Percentiles rank a stretch among this genome's conserved stretches.
phyloP scores from a whole-genome alignment of 805 yeast species.

The Lipomyces sp. region DNA sequence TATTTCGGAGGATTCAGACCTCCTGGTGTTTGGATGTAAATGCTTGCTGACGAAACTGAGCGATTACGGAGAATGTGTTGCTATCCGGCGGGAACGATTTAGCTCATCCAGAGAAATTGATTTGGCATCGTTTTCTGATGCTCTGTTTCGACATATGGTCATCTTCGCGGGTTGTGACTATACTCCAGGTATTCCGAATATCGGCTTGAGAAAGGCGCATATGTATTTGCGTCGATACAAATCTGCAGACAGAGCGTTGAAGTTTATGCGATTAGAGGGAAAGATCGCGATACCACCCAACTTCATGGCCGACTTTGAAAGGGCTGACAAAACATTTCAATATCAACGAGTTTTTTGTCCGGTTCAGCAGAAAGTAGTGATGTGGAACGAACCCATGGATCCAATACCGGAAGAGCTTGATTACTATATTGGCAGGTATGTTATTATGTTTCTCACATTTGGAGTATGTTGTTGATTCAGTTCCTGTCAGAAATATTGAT shows the following conservation, averaged over 20 bases:
- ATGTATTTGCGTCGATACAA: constrained; percentile 57
- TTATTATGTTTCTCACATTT: neutral
- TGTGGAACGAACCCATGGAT: constrained; percentile 60
- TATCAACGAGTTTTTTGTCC: constrained; percentile 89
- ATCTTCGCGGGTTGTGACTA: constrained; percentile 97
- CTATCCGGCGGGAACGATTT: constrained; percentile 65
- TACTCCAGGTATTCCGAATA: constrained; percentile 78
- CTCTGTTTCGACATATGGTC: constrained; percentile 75
- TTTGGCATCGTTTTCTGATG: constrained; percentile 56
- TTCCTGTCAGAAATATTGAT: constrained; percentile 43
- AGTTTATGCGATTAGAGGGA: constrained; percentile 64
- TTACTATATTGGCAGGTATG: constrained; percentile 43
- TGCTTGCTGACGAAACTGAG: constrained; percentile 80
- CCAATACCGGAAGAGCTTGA: constrained; percentile 42
- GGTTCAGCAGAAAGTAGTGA: constrained; percentile 50
- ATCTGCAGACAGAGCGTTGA: constrained; percentile 60
- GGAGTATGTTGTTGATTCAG: neutral
- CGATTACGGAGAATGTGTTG: constrained; percentile 68
- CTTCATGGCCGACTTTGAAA: constrained; percentile 62
- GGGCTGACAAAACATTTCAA: constrained; percentile 79
- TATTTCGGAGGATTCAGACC: constrained; percentile 91
- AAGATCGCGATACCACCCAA: constrained; percentile 59
- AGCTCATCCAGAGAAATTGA: constrained; percentile 53
- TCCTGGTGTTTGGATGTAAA: constrained; percentile 83
- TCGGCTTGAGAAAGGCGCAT: constrained; percentile 82